Evolutionary conservation across 768 basidiomycete species (phyloP), one percentile per base, ranked within the genome.

Genomic region (Mycena sanguinolenta): DNA sequence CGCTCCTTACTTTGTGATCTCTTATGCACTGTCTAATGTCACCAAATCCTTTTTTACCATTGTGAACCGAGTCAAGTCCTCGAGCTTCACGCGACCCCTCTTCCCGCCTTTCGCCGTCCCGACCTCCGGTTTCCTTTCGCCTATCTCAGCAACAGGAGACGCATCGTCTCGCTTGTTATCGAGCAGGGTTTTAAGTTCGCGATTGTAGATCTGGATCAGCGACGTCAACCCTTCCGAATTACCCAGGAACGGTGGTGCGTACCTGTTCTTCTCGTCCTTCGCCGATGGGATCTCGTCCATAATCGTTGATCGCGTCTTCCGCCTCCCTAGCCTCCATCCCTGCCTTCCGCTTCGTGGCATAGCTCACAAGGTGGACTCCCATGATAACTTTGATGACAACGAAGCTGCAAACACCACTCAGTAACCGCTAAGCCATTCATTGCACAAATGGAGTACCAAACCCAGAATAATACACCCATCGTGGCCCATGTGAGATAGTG

Each of bases 41-140:
- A 89, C 87, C 87, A 97, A 53, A 97, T 97, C 61, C 95, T 86
- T 77, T n/a, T 97, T 97, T 54, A 97, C 93, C 96, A 98, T 98
- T 23, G 96, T 97, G 84, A 94, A 98, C 64, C 96, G 82, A 38
- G 95, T 97, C 58, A 98, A 86, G 76, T 97, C 95, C 78, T 98
- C 96, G 58, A 98, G 80, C 67, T 89, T 89, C 65, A 94, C 86
- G 54, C 90, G 84, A 65, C 88, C 91, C 76, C 85, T 89, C 79
- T 88, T 90, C 49, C 83, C 80, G 42, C 83, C 80, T 46, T 77
- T 77, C 14, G 72, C 75, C 49, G 77, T 79, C 44, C 19, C 44
- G 5, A 46, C 44, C 25, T 81, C 82, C n/a, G 78, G 77, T 52
- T 79, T 80, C 59, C 84, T 84, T 78, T 94, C 93, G 1, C 93